Evolutionary conservation across 768 basidiomycete species (phyloP), one percentile per base, ranked within the genome.

Genomic region (Brasilioporus rufonigricans): DNA sequence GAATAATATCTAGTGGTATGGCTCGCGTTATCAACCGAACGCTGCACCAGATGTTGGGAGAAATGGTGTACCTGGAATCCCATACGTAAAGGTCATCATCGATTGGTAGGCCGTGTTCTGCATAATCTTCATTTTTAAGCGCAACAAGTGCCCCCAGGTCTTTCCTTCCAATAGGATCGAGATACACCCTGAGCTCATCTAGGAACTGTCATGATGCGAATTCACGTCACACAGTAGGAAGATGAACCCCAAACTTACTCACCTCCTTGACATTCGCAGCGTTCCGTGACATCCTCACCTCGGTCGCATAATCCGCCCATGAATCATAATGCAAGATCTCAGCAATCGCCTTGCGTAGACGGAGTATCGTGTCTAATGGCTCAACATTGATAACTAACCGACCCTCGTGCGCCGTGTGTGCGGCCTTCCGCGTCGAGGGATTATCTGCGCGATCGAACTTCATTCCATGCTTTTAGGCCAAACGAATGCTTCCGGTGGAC

Each of bases 291-390:
- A 92, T 91, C 74, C 87, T 90, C 44, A 82, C 78, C 67, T 93
- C 91, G 2, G 91, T 90, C 40, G 84, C 73, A 67, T 87, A 93
- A 68, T 89, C 90, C 0, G 89, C 91, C 84, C 89, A 92, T 13
- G 83, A 90, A 31, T 81, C 71, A 66, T 93, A 93, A 12, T 80
- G 81, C 6, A 93, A 77, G 13, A 92, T 55, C 33, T 71, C 74
- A 2, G 87, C 85, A 46, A 89, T 84, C 62, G 84, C 70, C 35
- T 86, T 84, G 36, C 91, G 86, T 6, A 92, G 77, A 48, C 77
- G 78, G 43, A 93, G 77, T 31, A 81, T 82, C 64, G 82, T 85
- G 61, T 74, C 77, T 51, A 93, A 77, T n/a, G 90, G 69, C 3
- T 85, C 85, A 7, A 80, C 83, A 63, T 93, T 94, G 61, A 83